phyloP scores from a whole-genome alignment of 768 basidiomycete genomes.

The Crepidotus variabilis region DNA sequence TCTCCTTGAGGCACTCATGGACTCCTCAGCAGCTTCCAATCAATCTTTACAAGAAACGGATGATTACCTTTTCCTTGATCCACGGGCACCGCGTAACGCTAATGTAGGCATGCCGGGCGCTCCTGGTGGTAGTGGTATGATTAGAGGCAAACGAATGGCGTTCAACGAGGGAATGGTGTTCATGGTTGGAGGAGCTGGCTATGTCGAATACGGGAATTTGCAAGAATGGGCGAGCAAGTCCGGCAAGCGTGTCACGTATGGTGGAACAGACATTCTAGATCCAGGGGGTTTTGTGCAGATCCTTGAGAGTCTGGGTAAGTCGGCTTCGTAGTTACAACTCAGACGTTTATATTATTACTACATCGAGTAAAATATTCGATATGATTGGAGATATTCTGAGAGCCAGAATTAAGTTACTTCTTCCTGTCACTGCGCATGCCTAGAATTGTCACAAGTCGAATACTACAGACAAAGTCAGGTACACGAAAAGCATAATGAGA shows the following conservation, averaged over 20 bases:
- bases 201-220: constrained; percentile 96
- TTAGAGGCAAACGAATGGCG: constrained; percentile 55
- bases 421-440: constrained; percentile 61
- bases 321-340: constrained; percentile 8
- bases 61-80: constrained; percentile 93
- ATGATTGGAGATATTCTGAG: too few relatives aligned
- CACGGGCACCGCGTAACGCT: constrained; percentile 66
- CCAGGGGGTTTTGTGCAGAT: constrained; percentile 80
- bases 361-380: not conserved
- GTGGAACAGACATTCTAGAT: constrained; percentile 92
- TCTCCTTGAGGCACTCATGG: constrained; percentile 95
- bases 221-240: constrained; percentile 87
- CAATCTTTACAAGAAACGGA: constrained; percentile 96
- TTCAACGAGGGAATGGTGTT: constrained; percentile 91
- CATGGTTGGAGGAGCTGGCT: constrained; percentile 93
- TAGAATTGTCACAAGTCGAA: constrained; percentile 79
- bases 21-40: constrained; percentile 89
- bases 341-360: constrained; percentile 1
- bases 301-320: constrained; percentile 61
- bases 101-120: constrained; percentile 50
- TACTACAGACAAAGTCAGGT: constrained; percentile 33
- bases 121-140: constrained; percentile 39
- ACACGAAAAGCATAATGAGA: not conserved
- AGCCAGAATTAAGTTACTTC: constrained; percentile 30
- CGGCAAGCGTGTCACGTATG: constrained; percentile 87